Percentiles rank a stretch among this genome's conserved stretches.
Evolutionary conservation across 2,329 filamentous ascomycete species (phyloP).

Genomic region (Aspergillus terreus): DNA sequence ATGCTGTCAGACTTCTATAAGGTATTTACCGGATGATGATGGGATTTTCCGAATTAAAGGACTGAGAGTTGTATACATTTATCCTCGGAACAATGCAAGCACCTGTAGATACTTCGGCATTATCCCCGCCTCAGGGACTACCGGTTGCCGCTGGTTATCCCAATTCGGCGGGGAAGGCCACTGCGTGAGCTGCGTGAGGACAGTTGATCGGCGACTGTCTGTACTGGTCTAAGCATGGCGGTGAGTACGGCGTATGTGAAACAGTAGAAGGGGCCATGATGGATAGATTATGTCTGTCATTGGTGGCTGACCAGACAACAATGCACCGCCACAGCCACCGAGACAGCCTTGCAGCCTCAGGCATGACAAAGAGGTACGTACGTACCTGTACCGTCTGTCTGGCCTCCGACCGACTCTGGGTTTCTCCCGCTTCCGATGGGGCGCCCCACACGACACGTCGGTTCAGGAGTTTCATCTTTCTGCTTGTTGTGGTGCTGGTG

Average conservation of each 20-base stretch:
- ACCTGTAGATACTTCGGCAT: not conserved
- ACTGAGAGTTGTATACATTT: too few relatives aligned
- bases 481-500: not conserved
- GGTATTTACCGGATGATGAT: not conserved
- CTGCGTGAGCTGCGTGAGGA: not conserved
- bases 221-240: too few relatives aligned
- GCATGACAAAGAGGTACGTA: too few relatives aligned
- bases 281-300: too few relatives aligned
- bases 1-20: not conserved
- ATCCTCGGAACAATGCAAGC: too few relatives aligned
- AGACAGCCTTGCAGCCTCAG: not conserved
- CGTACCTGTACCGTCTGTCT: not conserved
- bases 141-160: not conserved
- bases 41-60: not conserved
- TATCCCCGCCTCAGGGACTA: not conserved
- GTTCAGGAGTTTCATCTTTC: conserved; percentile 5
- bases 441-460: conserved; percentile 3
- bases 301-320: too few relatives aligned
- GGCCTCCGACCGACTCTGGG: not conserved
- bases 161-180: not conserved
- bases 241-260: too few relatives aligned
- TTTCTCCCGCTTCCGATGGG: not conserved
- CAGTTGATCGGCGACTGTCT: too few relatives aligned
- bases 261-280: too few relatives aligned
- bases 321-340: too few relatives aligned